Conservation (phyloP, 164 flowering plant genomes). For the Annona squamosa region DNA sequence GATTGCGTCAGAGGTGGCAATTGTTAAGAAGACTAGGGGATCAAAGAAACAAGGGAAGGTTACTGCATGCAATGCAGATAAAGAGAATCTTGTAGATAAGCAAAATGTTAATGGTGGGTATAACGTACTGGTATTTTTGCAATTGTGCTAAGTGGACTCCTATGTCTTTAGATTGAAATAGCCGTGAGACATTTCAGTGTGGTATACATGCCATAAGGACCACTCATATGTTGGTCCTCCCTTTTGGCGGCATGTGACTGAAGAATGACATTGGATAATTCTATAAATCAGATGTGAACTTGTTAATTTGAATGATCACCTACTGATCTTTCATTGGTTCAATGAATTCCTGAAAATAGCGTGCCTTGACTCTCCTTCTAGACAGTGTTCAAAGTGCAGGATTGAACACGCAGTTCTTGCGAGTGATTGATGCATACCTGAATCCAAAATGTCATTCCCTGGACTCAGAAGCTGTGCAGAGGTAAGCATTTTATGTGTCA, state of each 20-base stretch:
- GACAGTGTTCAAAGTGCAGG: constrained; percentile 19
- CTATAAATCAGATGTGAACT: background rate
- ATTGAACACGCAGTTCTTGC: constrained; percentile 27
- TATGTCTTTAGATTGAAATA: background rate
- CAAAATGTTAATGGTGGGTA: constrained; percentile 32
- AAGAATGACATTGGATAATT: background rate
- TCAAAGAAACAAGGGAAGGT: constrained; percentile 36
- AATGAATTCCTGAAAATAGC: no score
- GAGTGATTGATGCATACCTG: constrained; percentile 69
- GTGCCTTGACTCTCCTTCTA: constrained; percentile 7
- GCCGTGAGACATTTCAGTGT: background rate
- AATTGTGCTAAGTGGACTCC: background rate
- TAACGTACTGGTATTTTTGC: background rate
- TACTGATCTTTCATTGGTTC: no score
- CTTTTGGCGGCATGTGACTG: background rate
- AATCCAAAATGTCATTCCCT: constrained; percentile 83
- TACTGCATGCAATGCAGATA: constrained; percentile 15
- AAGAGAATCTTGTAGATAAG: constrained; percentile 27
- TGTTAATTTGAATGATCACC: no score
- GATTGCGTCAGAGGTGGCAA: constrained; percentile 58
- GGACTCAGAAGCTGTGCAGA: constrained; percentile 62
- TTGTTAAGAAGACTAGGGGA: constrained; percentile 41
- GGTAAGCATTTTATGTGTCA: constrained; percentile 28
- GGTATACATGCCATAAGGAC: background rate
- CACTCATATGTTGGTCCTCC: background rate